Base-by-base conservation (phyloP, 805 yeast species). In the Candida sonorensis region DNA sequence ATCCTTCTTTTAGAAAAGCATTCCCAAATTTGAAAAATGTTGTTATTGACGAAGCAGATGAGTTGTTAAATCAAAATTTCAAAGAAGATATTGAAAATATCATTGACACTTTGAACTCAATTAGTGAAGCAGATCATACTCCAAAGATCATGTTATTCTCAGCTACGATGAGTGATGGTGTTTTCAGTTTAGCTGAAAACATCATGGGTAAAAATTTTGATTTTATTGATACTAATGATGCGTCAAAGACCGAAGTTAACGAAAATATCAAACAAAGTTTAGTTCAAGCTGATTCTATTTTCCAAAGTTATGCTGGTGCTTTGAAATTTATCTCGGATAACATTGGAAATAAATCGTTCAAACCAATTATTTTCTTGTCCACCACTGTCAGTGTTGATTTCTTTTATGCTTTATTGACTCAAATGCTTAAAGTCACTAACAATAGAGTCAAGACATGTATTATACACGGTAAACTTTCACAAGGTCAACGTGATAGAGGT, bases 21-120 rank as follows among this genome's bases (percentile, higher is more conserved):
- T 78, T 86, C 54, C 53, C 57, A 24, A 57, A 64, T 33, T 64
- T 88, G 35, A 69, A 69, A 37, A 73, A 78, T 47, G 67, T 83
- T 39, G 79, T 87, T 24, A 74, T 85, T 41, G 97, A 88, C 57
- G 97, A 88, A 62, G 96, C 96, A 23, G 97, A 88, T 60, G 73
- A 92, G 46, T 61, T 88, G 31, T 66, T 88, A 38, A 92, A 81
- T 55, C 77, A 75, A 39, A 94, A 94, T 12, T 88, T 90, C 55
- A 77, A 72, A 47, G 72, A 69, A 24, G 81, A 75, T 40, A 64
- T 88, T 38, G 66, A 69, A 35, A 61, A 64, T 17, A 77, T 87
- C 35, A 72, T 81, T 27, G 59, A 61, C 10, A 54, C 48, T 23
- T 58, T 84, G 40, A 67, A 34, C 34, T 37, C 26, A 30, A 40